Conservation (phyloP, 2,329 filamentous ascomycete species). For the Phaeosphaeria sp. region DNA sequence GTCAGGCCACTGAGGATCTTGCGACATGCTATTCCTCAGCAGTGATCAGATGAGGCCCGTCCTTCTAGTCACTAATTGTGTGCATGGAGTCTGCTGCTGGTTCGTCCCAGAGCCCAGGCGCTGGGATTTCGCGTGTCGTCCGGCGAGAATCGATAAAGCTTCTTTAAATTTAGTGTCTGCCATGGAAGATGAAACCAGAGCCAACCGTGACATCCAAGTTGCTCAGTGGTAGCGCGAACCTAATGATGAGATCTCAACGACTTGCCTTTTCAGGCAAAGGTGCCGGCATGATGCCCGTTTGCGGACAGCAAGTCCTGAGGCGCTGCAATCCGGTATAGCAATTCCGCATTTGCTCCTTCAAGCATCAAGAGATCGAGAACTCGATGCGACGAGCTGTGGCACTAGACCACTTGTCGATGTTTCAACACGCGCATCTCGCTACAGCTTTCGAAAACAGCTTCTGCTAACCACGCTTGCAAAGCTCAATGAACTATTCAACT, state of each 20-base stretch:
- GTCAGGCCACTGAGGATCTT: slow-evolving; percentile 4
- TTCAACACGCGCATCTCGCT: neutral
- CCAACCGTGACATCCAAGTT: slow-evolving; percentile 15
- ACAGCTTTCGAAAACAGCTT: neutral
- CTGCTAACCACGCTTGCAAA: neutral
- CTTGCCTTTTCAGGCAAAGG: slow-evolving; percentile 1
- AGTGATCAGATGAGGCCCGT: slow-evolving; percentile 11
- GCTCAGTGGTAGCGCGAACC: slow-evolving; percentile 8
- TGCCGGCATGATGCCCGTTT: neutral
- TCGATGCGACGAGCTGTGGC: neutral
- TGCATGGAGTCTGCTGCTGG: slow-evolving; percentile 10
- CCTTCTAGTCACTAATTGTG: slow-evolving; percentile 3
- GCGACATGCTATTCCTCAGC: slow-evolving; percentile 4
- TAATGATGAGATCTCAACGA: slow-evolving; percentile 1
- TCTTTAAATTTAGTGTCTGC: slow-evolving; percentile 24
- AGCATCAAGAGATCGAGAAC: neutral
- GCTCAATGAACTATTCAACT: neutral
- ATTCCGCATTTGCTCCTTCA: neutral
- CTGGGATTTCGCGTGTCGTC: slow-evolving; percentile 18
- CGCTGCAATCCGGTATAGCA: neutral
- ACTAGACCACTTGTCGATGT: neutral
- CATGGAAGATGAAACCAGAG: slow-evolving; percentile 26
- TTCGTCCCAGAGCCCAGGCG: slow-evolving; percentile 19
- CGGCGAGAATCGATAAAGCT: slow-evolving; percentile 37
- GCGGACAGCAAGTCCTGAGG: neutral